Evolutionary conservation across 169 alveolate species (phyloP).

Genomic region (Blepharisma undulans): DNA sequence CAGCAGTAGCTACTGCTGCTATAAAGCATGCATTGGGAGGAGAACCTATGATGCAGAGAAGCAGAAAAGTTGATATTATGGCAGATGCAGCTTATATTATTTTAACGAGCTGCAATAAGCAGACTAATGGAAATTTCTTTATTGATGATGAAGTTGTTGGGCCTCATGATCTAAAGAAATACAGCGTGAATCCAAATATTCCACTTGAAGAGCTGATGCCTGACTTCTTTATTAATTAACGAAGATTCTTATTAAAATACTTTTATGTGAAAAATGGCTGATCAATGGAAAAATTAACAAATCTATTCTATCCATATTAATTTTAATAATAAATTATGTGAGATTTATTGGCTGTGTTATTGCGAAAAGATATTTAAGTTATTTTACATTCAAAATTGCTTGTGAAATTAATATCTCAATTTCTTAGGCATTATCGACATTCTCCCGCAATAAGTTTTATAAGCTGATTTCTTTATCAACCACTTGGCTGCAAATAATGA

Average conservation of each 20-base stretch:
- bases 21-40: conserved; percentile 62
- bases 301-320: too few species aligned
- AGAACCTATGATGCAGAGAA: conserved; percentile 54
- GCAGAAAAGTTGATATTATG: conserved; percentile 70
- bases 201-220: conserved; percentile 50
- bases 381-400: too few species aligned
- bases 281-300: too few species aligned
- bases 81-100: conserved; percentile 77
- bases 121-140: conserved; percentile 69
- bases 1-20: conserved; percentile 77
- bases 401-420: too few species aligned
- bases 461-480: too few species aligned
- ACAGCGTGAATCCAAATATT: conserved; percentile 51
- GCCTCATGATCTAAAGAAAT: conserved; percentile 50
- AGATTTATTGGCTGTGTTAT: too few species aligned
- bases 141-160: conserved; percentile 76
- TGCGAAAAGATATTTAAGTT: too few species aligned
- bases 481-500: too few species aligned
- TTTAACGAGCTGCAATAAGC: conserved; percentile 54
- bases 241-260: background rate
- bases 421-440: too few species aligned
- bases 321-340: too few species aligned
- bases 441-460: too few species aligned
- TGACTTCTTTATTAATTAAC: conserved; percentile 46
- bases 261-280: too few species aligned